Conservation (phyloP, 768 basidiomycete genomes). For the Boletus rufocinnamomeus region DNA sequence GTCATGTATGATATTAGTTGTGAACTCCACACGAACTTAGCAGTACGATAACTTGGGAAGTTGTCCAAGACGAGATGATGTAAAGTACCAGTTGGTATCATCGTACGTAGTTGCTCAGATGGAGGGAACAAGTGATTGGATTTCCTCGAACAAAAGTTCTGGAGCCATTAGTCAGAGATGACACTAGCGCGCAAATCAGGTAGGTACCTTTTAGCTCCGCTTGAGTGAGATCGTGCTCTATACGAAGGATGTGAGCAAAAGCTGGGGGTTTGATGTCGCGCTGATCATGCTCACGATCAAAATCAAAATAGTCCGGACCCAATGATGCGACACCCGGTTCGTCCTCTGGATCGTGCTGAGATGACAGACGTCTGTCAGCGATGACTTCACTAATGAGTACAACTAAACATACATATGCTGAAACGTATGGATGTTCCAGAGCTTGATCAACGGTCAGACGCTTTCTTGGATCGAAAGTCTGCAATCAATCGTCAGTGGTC, state of each 20-base stretch:
- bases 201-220: conserved; percentile 64
- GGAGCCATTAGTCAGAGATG: conserved; percentile 12
- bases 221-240: conserved; percentile 68
- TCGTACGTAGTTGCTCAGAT: conserved; percentile 41
- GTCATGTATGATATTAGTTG: conserved; percentile 24
- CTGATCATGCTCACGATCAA: conserved; percentile 61
- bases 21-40: conserved; percentile 3
- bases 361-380: conserved; percentile 9
- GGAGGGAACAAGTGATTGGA: conserved; percentile 69
- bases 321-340: conserved; percentile 83
- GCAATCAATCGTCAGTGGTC: not conserved
- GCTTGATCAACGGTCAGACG: conserved; percentile 82
- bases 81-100: not conserved
- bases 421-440: conserved; percentile 78
- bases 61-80: not conserved
- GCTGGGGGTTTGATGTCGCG: not conserved
- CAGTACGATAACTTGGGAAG: conserved; percentile 2
- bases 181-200: not conserved
- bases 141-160: conserved; percentile 82
- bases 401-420: conserved; percentile 60
- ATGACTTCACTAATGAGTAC: not conserved
- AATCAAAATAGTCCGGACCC: conserved; percentile 86
- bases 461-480: conserved; percentile 89
- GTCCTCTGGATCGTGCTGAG: conserved; percentile 83
- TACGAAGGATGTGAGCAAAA: conserved; percentile 11